Evolutionary conservation across 129 eudicot genomes (phyloP), one percentile per base, ranked within the genome.

Genomic region (Tagetes erecta): DNA sequence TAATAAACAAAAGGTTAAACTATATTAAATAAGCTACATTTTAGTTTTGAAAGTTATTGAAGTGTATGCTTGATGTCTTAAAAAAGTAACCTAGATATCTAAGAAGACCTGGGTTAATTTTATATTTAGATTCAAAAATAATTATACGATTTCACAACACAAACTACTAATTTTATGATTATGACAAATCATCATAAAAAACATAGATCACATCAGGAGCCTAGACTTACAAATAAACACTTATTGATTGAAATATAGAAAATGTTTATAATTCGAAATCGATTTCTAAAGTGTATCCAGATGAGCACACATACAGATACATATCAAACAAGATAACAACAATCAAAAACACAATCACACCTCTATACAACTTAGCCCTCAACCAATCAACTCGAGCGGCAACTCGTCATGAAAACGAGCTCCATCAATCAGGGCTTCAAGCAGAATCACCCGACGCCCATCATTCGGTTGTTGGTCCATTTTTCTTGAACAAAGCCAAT

Each of bases 401-500:
- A 71, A 58, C 40, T 60, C 42, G 11, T 34, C 69, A 46, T n/a
- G 52, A 78, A 70, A 62, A 63, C 63, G n/a, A 38, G 5, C 73
- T 42, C 58, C 76, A 77, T 78, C 83, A 75, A 77, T 78, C 83
- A 75, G 59, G 64, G 50, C 47, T 53, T 62, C 34, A 20, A 37
- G 14, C 7, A 37, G 12, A 36, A 0, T 60, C 20, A 36, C 10
- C 31, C 27, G 42, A 41, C 68, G 56, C 41, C 53, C 78, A 76
- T 84, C 89, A 89, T 71, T 78, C 85, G 27, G 83, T 81, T 0
- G 81, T 76, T 0, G 86, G 66, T 10, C 75, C 85, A 55, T 81
- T 87, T 68, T 85, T 93, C 88, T 84, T 87, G 75, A 90, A 83
- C 87, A 93, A 83, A n/a, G 96, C 86, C 76, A 88, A 90, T 1